Evolutionary conservation across 345 rosid genomes (phyloP).

Genomic region (Linum lewisii): DNA sequence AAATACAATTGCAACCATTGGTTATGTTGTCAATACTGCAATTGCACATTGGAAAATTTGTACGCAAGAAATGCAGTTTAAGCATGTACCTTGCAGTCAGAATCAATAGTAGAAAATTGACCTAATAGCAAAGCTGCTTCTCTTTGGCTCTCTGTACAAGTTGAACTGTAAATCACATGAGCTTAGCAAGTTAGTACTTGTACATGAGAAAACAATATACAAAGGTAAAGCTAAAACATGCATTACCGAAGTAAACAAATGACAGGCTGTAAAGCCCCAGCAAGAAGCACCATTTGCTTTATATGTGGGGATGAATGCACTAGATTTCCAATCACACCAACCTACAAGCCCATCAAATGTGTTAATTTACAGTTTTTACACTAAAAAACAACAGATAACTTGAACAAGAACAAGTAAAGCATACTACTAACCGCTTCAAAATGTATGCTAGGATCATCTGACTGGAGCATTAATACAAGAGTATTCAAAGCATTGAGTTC

Average conservation of each 20-base stretch:
- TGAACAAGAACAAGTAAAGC: slow-evolving; percentile 8
- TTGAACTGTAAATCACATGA: slow-evolving; percentile 31
- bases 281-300: slow-evolving; percentile 57
- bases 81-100: slow-evolving; percentile 57
- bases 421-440: slow-evolving; percentile 53
- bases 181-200: slow-evolving; percentile 3
- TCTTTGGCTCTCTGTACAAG: slow-evolving; percentile 60
- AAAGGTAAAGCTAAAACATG: neutral
- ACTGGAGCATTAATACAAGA: slow-evolving; percentile 56
- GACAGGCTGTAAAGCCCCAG: slow-evolving; percentile 82
- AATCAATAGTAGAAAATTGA: slow-evolving; percentile 75
- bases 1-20: slow-evolving; percentile 4
- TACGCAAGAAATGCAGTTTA: slow-evolving; percentile 3
- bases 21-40: neutral
- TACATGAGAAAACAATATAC: neutral
- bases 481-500: slow-evolving; percentile 53
- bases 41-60: neutral
- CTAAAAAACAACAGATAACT: neutral
- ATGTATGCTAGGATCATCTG: slow-evolving; percentile 53
- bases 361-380: slow-evolving; percentile 10
- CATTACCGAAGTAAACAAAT: slow-evolving; percentile 57
- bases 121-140: slow-evolving; percentile 75
- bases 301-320: slow-evolving; percentile 70
- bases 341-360: slow-evolving; percentile 26
- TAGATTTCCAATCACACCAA: slow-evolving; percentile 68